phyloP scores from a whole-genome alignment of 345 rosid genomes.

The Rhizophora mangle region DNA sequence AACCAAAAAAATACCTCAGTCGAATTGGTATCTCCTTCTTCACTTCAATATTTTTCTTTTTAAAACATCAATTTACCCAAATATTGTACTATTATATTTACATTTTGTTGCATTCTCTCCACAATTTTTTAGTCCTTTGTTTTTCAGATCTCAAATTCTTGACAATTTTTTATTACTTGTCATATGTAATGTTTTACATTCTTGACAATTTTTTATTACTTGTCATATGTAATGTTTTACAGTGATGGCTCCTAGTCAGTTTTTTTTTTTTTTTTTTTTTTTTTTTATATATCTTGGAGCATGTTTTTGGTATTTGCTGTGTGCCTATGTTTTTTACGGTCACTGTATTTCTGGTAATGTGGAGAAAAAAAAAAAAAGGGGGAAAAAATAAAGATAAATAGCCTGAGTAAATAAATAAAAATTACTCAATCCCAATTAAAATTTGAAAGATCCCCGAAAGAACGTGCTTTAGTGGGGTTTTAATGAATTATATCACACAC shows the following conservation, averaged over 20 bases:
- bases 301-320: not conserved
- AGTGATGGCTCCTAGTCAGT: too few relatives aligned
- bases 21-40: constrained; percentile 1
- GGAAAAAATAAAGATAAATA: not conserved
- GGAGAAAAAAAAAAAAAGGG: constrained; percentile 4
- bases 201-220: not conserved
- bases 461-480: constrained; percentile 2
- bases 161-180: not conserved
- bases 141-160: constrained; percentile 21
- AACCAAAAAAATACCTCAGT: not conserved
- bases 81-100: too few relatives aligned
- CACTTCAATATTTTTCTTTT: not conserved
- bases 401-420: not conserved
- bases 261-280: not conserved
- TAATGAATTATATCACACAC: too few relatives aligned
- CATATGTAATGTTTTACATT: too few relatives aligned
- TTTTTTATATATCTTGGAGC: not conserved
- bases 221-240: too few relatives aligned
- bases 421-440: not conserved
- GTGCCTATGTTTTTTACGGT: not conserved
- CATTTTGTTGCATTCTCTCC: not conserved
- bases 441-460: not conserved
- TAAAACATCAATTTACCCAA: too few relatives aligned
- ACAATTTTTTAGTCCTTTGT: not conserved
- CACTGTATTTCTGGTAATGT: not conserved